phyloP scores from a whole-genome alignment of 2,329 filamentous ascomycete species.

The Beauveria rudraprayagi region DNA sequence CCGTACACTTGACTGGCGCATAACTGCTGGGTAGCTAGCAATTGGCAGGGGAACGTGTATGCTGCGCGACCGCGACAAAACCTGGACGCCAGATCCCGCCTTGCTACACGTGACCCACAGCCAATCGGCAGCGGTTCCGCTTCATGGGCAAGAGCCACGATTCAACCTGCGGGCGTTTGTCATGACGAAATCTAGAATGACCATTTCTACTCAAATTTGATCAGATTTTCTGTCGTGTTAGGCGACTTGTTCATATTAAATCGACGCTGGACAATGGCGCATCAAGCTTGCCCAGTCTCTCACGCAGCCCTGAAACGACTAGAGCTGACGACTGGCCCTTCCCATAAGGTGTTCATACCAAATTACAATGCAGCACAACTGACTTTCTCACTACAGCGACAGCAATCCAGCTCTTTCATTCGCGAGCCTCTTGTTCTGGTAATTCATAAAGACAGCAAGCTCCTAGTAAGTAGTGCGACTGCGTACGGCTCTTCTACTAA shows the following conservation, averaged over 20 bases:
- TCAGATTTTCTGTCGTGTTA: not conserved
- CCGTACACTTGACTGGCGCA: not conserved
- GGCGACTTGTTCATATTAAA: not conserved
- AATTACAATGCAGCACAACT: not conserved
- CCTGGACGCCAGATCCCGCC: not conserved
- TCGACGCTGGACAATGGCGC: not conserved
- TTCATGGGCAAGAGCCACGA: not conserved
- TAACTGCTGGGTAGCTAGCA: not conserved
- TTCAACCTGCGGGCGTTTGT: not conserved
- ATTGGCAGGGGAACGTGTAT: conserved; percentile 11
- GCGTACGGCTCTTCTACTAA: not conserved
- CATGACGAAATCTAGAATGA: not conserved
- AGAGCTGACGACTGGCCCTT: not conserved
- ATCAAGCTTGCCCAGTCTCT: not conserved
- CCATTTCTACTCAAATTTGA: not conserved
- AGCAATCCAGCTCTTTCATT: not conserved
- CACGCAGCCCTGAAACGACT: not conserved
- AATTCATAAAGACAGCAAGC: conserved; percentile 2
- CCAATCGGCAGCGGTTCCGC: conserved; percentile 11
- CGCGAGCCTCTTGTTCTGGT: not conserved
- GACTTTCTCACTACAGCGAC: not conserved
- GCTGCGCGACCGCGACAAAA: conserved; percentile 11
- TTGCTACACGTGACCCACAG: conserved; percentile 6
- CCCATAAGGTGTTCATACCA: not conserved
- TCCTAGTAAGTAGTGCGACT: not conserved